phyloP scores from a whole-genome alignment of 768 basidiomycete species.

The Xerocomellus intermedius region DNA sequence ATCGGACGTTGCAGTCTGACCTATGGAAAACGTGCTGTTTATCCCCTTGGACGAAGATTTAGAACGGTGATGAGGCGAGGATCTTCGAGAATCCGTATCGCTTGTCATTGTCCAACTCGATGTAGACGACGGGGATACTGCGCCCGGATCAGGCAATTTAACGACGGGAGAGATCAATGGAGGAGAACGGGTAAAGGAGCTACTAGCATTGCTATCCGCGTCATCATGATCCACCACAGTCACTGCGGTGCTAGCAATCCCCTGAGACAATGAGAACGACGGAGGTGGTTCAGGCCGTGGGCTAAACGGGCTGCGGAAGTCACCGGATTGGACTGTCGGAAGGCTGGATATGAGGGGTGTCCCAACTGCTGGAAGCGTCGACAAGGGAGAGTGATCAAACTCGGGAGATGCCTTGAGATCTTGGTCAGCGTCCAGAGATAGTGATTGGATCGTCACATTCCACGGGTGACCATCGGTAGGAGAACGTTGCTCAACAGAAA shows the following conservation, averaged over 20 bases:
- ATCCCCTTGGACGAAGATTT: constrained; percentile 11
- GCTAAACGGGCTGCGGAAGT: constrained; percentile 28
- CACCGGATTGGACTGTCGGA: constrained; percentile 10
- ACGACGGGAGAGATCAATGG: constrained; percentile 29
- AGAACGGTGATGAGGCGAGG: constrained; percentile 8
- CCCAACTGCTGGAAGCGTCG: constrained; percentile 29
- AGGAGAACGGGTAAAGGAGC: constrained; percentile 28
- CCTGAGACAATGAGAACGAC: constrained; percentile 22
- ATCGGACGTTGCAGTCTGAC: constrained; percentile 11
- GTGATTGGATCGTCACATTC: constrained; percentile 6
- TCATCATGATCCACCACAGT: constrained; percentile 12
- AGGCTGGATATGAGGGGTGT: constrained; percentile 24
- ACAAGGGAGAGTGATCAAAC: constrained; percentile 32
- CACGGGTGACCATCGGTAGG: constrained; percentile 20
- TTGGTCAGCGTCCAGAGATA: constrained; percentile 5
- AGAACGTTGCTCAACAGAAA: constrained; percentile 29
- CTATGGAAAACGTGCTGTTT: constrained; percentile 1
- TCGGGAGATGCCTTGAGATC: constrained; percentile 17
- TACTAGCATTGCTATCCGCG: constrained; percentile 19
- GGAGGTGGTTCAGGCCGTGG: constrained; percentile 26
- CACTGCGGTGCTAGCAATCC: neutral
- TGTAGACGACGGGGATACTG: constrained; percentile 21
- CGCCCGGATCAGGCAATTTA: constrained; percentile 26
- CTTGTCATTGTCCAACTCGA: constrained; percentile 33
- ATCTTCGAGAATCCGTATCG: constrained; percentile 17